Evolutionary conservation across 2,329 filamentous ascomycete species (phyloP), one percentile per base, ranked within the genome.

Genomic region (Myotisia sp.): DNA sequence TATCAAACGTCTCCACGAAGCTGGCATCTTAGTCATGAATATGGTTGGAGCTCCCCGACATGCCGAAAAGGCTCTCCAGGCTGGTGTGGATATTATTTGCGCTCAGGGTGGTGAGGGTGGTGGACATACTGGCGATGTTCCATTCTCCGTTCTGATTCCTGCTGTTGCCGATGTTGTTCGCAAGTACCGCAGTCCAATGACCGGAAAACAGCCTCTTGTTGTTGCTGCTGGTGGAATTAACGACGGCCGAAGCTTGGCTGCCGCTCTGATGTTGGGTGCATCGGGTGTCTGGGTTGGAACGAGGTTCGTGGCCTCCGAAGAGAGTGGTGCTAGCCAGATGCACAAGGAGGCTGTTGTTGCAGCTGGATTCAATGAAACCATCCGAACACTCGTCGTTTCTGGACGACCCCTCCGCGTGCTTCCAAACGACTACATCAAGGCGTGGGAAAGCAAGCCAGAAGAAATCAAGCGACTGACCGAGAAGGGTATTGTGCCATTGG

Each of bases 41-140:
- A 94, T 94, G 86, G 85, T 94, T 13, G 87, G 87, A 0, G 81
- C 86, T 48, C 86, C 87, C 2, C 84, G 79, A 54, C 87, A 95
- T 55, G 86, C 86, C 1, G 71, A 78, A 54, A 94, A 94, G 62
- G 86, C 86, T 2, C 64, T 95, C 3, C 74, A 84, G 32, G 71
- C 78, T 0, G 87, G 87, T 27, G 84, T 92, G 6, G 87, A 95
- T 58, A 77, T 94, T 43, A 71, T 95, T 4, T 93, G 85, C 54
- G 77, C 86, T 2, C 87, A 95, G 62, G 87, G 87, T 29, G 84
- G 84, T 33, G 87, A 95, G 57, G 87, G 86, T 2, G 87, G 87
- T 12, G 87, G 86, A 0, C 87, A 95, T 60, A 94, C 87, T 1
- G 86, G 86, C 19, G 79, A 90, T 40, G 75, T 93, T 28, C 76